phyloP scores from a whole-genome alignment of 2,329 filamentous ascomycete genomes.

The Alternaria sp. region DNA sequence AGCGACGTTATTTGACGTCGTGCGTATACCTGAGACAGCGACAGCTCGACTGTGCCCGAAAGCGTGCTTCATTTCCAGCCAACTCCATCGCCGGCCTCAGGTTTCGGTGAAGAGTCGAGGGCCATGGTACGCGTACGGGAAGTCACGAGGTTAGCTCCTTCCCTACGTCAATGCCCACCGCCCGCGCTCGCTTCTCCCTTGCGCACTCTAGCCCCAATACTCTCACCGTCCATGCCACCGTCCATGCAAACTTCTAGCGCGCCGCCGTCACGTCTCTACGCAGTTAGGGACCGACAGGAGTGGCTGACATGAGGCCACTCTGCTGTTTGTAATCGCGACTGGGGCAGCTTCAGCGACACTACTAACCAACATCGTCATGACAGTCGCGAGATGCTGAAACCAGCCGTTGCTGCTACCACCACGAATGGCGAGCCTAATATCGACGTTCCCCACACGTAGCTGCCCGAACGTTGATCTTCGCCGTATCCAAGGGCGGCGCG shows the following conservation, averaged over 20 bases:
- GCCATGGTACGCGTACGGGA: slow-evolving; percentile 1
- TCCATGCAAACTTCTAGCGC: slow-evolving; percentile 7
- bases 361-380: not conserved
- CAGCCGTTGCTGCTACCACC: not conserved
- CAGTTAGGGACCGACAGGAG: not conserved
- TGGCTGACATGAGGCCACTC: not conserved
- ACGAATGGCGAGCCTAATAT: not conserved
- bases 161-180: slow-evolving; percentile 7
- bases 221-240: slow-evolving; percentile 7
- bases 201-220: slow-evolving; percentile 6
- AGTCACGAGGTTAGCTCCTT: slow-evolving; percentile 3
- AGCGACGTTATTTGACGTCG: slow-evolving; percentile 19
- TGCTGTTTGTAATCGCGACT: not conserved
- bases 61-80: slow-evolving; percentile 12
- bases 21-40: slow-evolving; percentile 31
- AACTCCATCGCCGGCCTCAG: slow-evolving; percentile 15
- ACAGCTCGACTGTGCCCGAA: slow-evolving; percentile 21
- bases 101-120: slow-evolving; percentile 9
- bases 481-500: not conserved
- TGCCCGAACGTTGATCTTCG: slow-evolving; percentile 9
- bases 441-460: not conserved
- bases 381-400: slow-evolving; percentile 4
- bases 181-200: slow-evolving; percentile 1
- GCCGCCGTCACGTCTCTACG: not conserved
- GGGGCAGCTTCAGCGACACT: not conserved